phyloP scores from a whole-genome alignment of 1,139 yeast species.

The Pichia inconspicua region DNA sequence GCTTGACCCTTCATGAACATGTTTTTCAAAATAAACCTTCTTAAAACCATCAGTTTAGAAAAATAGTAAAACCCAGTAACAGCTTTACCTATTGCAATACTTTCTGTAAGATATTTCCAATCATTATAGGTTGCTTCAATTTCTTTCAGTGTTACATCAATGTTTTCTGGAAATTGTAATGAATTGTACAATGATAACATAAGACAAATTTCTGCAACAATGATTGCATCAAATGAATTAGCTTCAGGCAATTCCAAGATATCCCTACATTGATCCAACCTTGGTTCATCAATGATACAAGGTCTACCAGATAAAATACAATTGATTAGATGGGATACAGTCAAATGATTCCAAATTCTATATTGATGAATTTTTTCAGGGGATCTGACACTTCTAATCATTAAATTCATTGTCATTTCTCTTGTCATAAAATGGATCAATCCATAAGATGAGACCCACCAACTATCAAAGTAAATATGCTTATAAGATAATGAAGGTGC shows the following conservation, averaged over 20 bases:
- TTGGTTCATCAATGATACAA: constrained; percentile 61
- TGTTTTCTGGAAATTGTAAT: constrained; percentile 35
- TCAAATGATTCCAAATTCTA: constrained; percentile 66
- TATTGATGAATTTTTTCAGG: constrained; percentile 31
- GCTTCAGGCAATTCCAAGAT: constrained; percentile 58
- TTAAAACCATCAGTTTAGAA: constrained; percentile 19
- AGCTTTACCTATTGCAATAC: constrained; percentile 12
- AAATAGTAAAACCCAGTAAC: constrained; percentile 17
- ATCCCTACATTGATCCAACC: constrained; percentile 56
- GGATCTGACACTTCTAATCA: constrained; percentile 19
- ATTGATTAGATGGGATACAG: constrained; percentile 58
- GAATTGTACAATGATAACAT: constrained; percentile 57
- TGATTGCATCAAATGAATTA: constrained; percentile 71
- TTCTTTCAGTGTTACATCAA: constrained; percentile 18
- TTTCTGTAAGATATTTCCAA: constrained; percentile 22
- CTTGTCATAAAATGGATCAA: constrained; percentile 50
- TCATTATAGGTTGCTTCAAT: constrained; percentile 17
- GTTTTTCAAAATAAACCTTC: constrained; percentile 17
- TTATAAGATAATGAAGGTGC: constrained; percentile 46
- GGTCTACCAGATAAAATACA: constrained; percentile 68
- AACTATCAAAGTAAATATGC: constrained; percentile 45
- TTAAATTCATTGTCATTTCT: constrained; percentile 30
- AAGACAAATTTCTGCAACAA: constrained; percentile 69
- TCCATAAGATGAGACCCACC: constrained; percentile 56
- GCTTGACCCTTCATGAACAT: constrained; percentile 8